Base-by-base conservation (phyloP, 2,329 filamentous ascomycete species). In the Colletotrichum euphorbiae region DNA sequence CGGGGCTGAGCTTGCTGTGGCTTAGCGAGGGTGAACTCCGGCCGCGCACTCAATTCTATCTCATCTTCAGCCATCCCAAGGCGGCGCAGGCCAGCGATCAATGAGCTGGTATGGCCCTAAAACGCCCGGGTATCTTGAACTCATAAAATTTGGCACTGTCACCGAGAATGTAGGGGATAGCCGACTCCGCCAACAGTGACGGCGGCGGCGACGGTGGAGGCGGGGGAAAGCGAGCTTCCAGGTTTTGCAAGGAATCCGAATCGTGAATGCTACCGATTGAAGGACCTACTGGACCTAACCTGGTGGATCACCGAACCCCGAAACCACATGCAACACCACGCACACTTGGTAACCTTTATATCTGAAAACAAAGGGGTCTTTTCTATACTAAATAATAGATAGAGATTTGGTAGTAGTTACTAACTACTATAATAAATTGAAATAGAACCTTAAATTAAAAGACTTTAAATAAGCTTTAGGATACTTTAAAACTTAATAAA, bases 21-120 rank as follows among this genome's bases (percentile, higher is more conserved):
- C 38, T 38, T 19, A 21, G 31, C 38, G 13, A 24, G 21, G 3
- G n/a, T 12, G 12, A 6, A 58, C 17, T 57, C 38, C 11, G 48
- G 31, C 13, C 17, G 33, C 45, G 15, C 11, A 42, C 21, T 21
- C 7, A 2, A 24, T 24, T 36, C 15, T 31, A 40, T 52, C 46
- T 42, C 6, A 64, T 51, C 15, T 40, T 64, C 65, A 52, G 52
- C 12, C 24, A 7, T 52, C 38, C 12, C n/a, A 36, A 17, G 33
- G 50, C 24, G 63, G 63, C 31, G 54, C 60, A 54, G 46, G 21
- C 17, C 40, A 40, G 36, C 6, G 42, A 31, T 31, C 38, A 48
- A 15, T 11, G 9, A 28, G n/a, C 52, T 52, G 65, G 60, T 15
- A n/a, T 50, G 36, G 57, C 50, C 33, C 15, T 61, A 50, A n/a